phyloP scores from a whole-genome alignment of 2,329 filamentous ascomycete species.

The Dendrostoma leiphaemia region DNA sequence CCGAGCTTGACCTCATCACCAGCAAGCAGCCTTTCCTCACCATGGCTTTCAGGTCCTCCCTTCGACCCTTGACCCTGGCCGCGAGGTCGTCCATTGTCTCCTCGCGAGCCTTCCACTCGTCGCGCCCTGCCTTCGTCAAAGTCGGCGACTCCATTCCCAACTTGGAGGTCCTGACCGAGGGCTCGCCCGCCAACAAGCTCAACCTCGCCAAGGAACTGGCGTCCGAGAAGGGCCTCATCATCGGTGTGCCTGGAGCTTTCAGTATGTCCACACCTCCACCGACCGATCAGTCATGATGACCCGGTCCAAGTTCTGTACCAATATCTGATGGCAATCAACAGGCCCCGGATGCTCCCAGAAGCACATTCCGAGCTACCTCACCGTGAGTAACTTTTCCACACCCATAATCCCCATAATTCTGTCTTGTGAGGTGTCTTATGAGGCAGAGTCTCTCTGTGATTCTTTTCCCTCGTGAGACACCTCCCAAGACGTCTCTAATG shows the following conservation, averaged over 20 bases:
- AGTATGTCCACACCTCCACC: too few species aligned
- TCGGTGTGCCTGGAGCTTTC: conserved; percentile 83
- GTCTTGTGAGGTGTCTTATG: too few species aligned
- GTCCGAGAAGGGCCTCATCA: conserved; percentile 72
- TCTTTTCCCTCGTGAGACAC: too few species aligned
- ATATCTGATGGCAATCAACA: conserved; percentile 1
- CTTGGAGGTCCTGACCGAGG: conserved; percentile 75
- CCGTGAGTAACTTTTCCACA: too few species aligned
- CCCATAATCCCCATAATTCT: too few species aligned
- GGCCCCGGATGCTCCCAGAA: conserved; percentile 50
- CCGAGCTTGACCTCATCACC: too few species aligned
- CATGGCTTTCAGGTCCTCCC: conserved; percentile 17
- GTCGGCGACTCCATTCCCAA: conserved; percentile 78
- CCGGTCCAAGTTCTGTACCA: too few species aligned
- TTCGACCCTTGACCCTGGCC: conserved; percentile 12
- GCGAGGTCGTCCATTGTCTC: conserved; percentile 14
- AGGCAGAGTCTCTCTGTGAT: too few species aligned
- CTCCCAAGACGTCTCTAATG: too few species aligned
- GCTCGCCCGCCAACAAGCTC: conserved; percentile 88
- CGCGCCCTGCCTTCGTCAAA: conserved; percentile 63
- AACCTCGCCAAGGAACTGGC: conserved; percentile 76
- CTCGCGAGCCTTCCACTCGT: conserved; percentile 59
- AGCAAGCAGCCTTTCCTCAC: too few species aligned
- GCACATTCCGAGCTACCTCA: conserved; percentile 86
- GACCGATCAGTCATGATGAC: too few species aligned